phyloP scores from a whole-genome alignment of 225 moss, liverwort and hornwort species.

The Rhytidiadelphus loreus region DNA sequence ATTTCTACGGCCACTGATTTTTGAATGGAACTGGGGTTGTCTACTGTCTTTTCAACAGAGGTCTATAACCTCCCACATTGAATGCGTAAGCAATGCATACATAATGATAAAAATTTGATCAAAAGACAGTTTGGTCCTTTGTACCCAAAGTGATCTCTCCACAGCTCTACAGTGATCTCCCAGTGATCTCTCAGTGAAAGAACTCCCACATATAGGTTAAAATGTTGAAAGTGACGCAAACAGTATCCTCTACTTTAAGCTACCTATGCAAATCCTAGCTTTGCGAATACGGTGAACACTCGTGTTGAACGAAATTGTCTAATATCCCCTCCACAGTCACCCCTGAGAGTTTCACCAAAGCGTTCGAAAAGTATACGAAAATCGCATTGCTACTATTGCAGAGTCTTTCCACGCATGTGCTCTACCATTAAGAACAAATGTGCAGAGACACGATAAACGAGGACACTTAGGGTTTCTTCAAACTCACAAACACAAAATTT shows the following conservation, averaged over 20 bases:
- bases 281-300: background rate
- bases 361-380: background rate
- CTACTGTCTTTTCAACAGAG: background rate
- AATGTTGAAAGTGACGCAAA: background rate
- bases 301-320: background rate
- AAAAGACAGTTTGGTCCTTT: background rate
- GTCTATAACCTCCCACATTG: background rate
- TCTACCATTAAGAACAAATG: background rate
- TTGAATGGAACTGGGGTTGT: background rate
- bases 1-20: background rate
- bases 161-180: background rate
- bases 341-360: background rate
- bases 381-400: background rate
- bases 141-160: background rate
- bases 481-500: background rate
- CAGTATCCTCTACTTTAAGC: background rate
- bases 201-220: background rate
- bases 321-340: background rate
- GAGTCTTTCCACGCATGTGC: background rate
- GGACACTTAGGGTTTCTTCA: background rate
- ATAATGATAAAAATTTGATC: background rate
- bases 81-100: background rate
- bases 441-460: background rate
- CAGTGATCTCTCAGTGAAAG: background rate
- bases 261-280: background rate